Evolutionary conservation across 176 grass and related monocot genomes (phyloP), one percentile per base, ranked within the genome.

Genomic region (Oryza nivara): DNA sequence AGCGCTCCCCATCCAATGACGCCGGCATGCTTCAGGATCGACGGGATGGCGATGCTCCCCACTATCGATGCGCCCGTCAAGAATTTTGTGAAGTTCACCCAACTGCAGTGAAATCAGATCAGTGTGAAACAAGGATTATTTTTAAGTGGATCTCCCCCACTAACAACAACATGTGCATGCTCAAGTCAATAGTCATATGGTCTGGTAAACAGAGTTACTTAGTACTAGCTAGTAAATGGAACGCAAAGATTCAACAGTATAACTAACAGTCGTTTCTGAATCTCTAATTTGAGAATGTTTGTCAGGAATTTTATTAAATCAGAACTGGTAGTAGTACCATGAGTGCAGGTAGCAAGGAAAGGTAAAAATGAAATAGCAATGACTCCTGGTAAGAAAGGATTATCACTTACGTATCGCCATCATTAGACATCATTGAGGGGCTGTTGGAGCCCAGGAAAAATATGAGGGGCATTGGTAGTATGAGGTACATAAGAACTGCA

Each of bases 51-150:
- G 20, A 99, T 92, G 86, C 93, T 99, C 36, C 93, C 96, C 30
- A 99, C 84, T 5, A 99, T 71, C 0, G 96, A 96, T 12, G 91
- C 79, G 1, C 96, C 96, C 2, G 91, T 99, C 80, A 99, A 84
- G 82, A 99, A 99, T 52, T 99, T 99, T 1, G 96, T 99, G 83
- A 99, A 91, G 51, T 92, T 99, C 60, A 79, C 96, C 96, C 96
- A 99, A 20, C 95, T 98, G 73, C 54, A 47, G 58, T 52, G 43
- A 5, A 73, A 65, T 28, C 47, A 46, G 6, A 11, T 66, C 12
- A 17, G 45, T 30, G 13, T 51, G 22, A 51, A 19, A 74, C 40
- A 51, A 51, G 71, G 26, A 75, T 75, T 68, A 5, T 36, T 32
- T 32, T 32, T 32, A n/a, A 28, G 28, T 51, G 49, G 32, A 35